Conservation (phyloP, 2,329 filamentous ascomycete genomes). For the Endoconidiophora polonica region DNA sequence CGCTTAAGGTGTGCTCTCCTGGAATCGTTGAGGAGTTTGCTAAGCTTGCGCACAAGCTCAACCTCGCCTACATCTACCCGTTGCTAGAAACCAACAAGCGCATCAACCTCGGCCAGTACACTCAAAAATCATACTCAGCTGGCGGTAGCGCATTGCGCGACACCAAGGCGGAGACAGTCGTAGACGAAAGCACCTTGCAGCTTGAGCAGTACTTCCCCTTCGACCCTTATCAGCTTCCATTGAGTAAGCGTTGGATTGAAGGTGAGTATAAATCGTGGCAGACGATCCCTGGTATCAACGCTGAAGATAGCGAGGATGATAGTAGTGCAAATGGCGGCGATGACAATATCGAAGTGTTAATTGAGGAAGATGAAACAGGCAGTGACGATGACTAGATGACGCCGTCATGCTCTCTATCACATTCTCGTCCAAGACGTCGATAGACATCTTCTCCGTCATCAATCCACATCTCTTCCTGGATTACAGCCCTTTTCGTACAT, state of each 20-base stretch:
- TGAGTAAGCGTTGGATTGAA: constrained; percentile 76
- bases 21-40: constrained; percentile 86
- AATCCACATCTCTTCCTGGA: too few species aligned
- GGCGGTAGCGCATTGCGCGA: constrained; percentile 25
- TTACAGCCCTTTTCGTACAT: too few species aligned
- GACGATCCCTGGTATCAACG: constrained; percentile 52
- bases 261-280: constrained; percentile 71
- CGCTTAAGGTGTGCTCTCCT: constrained; percentile 84
- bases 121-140: constrained; percentile 35
- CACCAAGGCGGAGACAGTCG: constrained; percentile 10
- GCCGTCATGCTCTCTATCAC: too few species aligned
- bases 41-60: constrained; percentile 67
- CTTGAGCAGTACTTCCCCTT: constrained; percentile 95
- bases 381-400: constrained; percentile 22
- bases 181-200: constrained; percentile 62
- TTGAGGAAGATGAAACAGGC: constrained; percentile 34
- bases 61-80: constrained; percentile 77
- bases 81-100: constrained; percentile 87
- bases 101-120: constrained; percentile 58
- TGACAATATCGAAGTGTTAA: constrained; percentile 25
- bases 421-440: too few species aligned
- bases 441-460: too few species aligned
- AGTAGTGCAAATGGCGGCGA: constrained; percentile 32
- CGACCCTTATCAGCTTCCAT: constrained; percentile 81
- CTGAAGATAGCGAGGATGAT: constrained; percentile 36